Base-by-base conservation (phyloP, 768 basidiomycete genomes). In the Leccinum variicolor region DNA sequence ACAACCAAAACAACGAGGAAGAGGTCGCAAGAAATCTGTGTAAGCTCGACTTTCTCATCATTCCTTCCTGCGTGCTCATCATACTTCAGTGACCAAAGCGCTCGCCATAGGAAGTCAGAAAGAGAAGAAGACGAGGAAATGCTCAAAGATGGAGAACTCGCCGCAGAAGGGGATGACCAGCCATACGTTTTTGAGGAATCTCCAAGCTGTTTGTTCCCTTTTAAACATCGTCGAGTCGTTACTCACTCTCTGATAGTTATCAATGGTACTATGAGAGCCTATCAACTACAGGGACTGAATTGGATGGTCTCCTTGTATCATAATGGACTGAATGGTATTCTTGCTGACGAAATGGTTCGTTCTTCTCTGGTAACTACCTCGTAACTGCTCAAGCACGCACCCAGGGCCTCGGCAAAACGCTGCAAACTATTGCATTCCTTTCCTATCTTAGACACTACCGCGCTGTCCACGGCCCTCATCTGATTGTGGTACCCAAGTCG, bases 101-200 rank as follows among this genome's bases (percentile, higher is more conserved):
- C 88, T 26, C 88, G 95, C 10, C 93, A 94, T 67, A 85, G 96
- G 54, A 97, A 94, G 72, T 94, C 92, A 0, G 97, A 99, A 73
- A 97, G 97, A 74, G 97, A 99, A 67, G 97, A 98, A 71, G 97
- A 98, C 54, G 94, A 96, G 61, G 96, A 99, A 74, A 66, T 99
- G 66, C 73, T 98, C 43, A 91, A 94, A 67, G 92, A 92, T 49
- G 89, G 88, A 7, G 91, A 92, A 63, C 78, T 86, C 36, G 89
- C 84, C 17, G 84, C 82, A 9, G 89, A 86, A 56, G 92, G 91
- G 3, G 85, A 88, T 62, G 94, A 97, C 64, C 90, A 94, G 59
- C 91, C 95, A 0, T 92, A 86, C 62, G 93, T 98, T 4, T 99
- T 98, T 58, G 94, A 98, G 67, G 87, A 94, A 62, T 94, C 92